Conservation (phyloP, 2,329 filamentous ascomycete species). For the Ascochyta fabae region DNA sequence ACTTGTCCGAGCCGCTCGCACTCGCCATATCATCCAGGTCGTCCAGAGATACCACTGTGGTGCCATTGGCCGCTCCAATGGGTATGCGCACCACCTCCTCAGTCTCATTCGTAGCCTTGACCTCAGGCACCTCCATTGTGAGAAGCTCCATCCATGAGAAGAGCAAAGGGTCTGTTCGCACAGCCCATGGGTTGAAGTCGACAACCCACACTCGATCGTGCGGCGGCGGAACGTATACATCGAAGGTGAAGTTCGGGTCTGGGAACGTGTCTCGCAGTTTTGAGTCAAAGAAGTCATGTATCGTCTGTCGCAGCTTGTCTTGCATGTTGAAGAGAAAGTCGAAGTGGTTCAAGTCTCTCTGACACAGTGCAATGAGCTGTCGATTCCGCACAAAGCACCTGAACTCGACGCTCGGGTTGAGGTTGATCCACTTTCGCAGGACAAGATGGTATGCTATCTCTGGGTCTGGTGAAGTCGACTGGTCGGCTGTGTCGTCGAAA, state of each 20-base stretch:
- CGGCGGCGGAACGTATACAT: constrained; percentile 84
- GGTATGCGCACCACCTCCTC: constrained; percentile 41
- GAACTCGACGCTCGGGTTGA: constrained; percentile 92
- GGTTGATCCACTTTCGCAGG: constrained; percentile 83
- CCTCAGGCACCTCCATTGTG: constrained; percentile 66
- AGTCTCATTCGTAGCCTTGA: neutral
- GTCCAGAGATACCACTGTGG: constrained; percentile 3
- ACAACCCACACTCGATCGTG: constrained; percentile 82
- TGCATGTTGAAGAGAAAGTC: constrained; percentile 77
- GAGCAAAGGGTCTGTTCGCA: constrained; percentile 83
- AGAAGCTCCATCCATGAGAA: constrained; percentile 92
- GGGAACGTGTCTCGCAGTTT: constrained; percentile 79
- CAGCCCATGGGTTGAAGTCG: constrained; percentile 95
- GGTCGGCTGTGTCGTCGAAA: constrained; percentile 73
- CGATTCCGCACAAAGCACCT: constrained; percentile 90
- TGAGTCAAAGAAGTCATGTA: constrained; percentile 78
- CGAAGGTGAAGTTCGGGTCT: constrained; percentile 84
- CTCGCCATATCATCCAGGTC: constrained; percentile 5
- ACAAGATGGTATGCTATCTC: constrained; percentile 79
- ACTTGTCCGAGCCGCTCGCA: constrained; percentile 26
- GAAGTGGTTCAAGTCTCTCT: constrained; percentile 90
- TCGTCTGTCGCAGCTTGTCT: constrained; percentile 69
- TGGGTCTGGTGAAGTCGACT: constrained; percentile 23
- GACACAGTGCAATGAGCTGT: constrained; percentile 80
- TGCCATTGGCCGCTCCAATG: constrained; percentile 9